Evolutionary conservation across 306 rosid species (phyloP), one percentile per base, ranked within the genome.

Genomic region (Quercus suber): DNA sequence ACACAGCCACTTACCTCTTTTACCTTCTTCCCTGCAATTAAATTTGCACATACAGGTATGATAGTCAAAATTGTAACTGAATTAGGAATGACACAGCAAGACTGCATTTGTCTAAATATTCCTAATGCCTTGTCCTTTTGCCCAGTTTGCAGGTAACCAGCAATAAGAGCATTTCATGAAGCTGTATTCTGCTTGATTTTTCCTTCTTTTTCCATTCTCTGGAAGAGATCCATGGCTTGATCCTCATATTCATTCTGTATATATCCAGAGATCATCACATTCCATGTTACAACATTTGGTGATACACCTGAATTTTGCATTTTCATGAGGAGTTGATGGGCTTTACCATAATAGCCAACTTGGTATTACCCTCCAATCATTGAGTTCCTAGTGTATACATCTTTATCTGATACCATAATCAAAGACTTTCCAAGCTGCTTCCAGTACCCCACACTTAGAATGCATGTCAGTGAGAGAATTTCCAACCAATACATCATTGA

Each of bases 311-410:
- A 95, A 57, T 89, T 92, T 89, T 86, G 90, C 94, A 95, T 87
- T 83, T 86, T 84, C 92, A 83, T 81, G 74, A 95, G 88, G 57
- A 95, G 87, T 43, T 89, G 96, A 85, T 89, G 87, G 80, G 99
- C 99, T 87, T 91, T 91, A 52, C 99, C 89, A 78, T 92, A 89
- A 82, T 87, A 87, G 83, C 95, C 94, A 79, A 90, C 91, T 79
- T 90, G 97, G 85, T 88, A 87, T 82, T 91, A 91, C 56, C 97
- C 99, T 73, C 97, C 97, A 17, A 95, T 95, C 85, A 92, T 89
- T n/a, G 99, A 86, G 82, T 95, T 95, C 99, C 99, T 92, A 79
- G 96, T 86, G 78, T 89, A 95, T 33, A 90, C 82, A 75, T 95
- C 99, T 85, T 87, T 91, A 45, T 83, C 89, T 21, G 79, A 57